A percentile compares a stretch with the other conserved stretches of the same genome.
Evolutionary conservation across 2,329 filamentous ascomycete species (phyloP).

Genomic region (Colletotrichum scovillei): DNA sequence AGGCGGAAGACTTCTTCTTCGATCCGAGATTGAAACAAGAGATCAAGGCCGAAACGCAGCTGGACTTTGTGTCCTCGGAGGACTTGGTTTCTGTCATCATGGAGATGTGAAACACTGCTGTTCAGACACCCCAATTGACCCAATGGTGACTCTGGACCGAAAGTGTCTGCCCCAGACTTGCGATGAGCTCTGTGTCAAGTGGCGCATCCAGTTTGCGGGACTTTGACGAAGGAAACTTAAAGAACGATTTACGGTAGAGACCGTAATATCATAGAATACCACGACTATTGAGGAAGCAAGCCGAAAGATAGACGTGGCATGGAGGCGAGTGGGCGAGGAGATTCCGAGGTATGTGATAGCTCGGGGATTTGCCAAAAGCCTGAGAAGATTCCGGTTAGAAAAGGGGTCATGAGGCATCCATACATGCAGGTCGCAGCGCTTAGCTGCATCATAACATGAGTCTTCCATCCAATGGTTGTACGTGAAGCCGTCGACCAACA

Average conservation of each 20-base stretch:
- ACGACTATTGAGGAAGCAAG: not conserved
- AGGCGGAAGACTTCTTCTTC: not conserved
- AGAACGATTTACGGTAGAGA: not conserved
- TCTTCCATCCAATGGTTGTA: not conserved
- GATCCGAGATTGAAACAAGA: not conserved
- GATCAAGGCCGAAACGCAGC: not conserved
- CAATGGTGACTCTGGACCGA: not conserved
- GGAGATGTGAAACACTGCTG: not conserved
- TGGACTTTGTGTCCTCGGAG: not conserved
- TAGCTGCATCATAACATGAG: not conserved
- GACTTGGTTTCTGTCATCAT: not conserved
- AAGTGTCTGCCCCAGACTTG: not conserved
- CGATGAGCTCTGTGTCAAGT: not conserved
- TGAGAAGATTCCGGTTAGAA: not conserved
- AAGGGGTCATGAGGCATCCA: not conserved
- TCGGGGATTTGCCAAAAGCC: too few relatives aligned
- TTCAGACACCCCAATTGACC: not conserved
- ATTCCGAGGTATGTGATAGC: not conserved
- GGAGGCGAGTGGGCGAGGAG: not conserved
- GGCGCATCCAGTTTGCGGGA: not conserved
- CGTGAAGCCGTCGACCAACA: not conserved
- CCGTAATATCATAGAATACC: rapidly evolving
- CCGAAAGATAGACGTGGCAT: not conserved
- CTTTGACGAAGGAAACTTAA: not conserved
- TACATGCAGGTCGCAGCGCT: not conserved